A percentile compares a stretch with the other conserved stretches of the same genome.
Conservation (phyloP, 75 land plant species). For the Cunninghamia lanceolata region DNA sequence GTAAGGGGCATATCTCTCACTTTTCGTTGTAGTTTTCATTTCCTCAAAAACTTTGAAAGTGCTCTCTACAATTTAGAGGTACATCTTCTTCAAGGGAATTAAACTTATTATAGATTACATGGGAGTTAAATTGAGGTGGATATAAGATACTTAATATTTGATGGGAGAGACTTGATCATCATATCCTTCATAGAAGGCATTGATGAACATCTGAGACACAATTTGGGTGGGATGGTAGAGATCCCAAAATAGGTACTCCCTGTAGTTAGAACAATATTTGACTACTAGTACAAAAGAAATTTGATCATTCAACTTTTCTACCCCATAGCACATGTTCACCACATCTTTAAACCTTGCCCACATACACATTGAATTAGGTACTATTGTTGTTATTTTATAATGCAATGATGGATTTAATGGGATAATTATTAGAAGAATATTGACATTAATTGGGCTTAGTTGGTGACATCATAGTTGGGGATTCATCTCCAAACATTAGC, state of each 20-base stretch:
- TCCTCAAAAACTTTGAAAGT: too few species aligned
- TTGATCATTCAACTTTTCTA: conserved; percentile 47
- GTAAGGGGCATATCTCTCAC: too few species aligned
- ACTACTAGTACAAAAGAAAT: conserved; percentile 56
- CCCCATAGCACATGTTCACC: conserved; percentile 66
- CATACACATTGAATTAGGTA: background rate
- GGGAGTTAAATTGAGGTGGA: background rate
- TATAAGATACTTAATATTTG: conserved; percentile 45
- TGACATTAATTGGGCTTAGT: too few species aligned
- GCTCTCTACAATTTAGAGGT: too few species aligned
- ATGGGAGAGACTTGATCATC: conserved; percentile 31
- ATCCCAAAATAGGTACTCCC: conserved; percentile 73
- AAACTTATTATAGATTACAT: too few species aligned
- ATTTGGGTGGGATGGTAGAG: conserved; percentile 70
- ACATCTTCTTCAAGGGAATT: too few species aligned
- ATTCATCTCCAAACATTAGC: too few species aligned
- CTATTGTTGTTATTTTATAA: too few species aligned
- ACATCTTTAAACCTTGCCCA: conserved; percentile 58
- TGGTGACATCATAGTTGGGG: too few species aligned
- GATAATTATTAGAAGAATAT: too few species aligned
- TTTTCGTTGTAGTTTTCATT: too few species aligned
- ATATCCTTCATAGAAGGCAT: conserved; percentile 34
- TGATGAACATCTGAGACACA: conserved; percentile 26
- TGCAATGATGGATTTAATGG: too few species aligned
- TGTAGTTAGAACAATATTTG: conserved; percentile 47